Evolutionary conservation across 768 basidiomycete genomes (phyloP).

Genomic region (Mycena crocata): DNA sequence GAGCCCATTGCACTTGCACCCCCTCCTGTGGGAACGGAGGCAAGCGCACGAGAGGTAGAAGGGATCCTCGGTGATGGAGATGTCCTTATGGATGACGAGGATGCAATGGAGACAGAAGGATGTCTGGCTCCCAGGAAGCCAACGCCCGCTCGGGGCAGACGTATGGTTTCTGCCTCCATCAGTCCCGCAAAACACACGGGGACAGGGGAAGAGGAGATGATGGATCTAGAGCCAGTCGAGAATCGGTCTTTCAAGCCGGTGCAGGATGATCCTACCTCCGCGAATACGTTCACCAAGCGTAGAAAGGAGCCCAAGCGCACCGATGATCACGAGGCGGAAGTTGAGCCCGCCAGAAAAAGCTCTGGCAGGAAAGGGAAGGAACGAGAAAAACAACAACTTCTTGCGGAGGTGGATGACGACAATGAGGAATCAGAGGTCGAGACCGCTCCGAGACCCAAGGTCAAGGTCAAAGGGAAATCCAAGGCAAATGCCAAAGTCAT

Average conservation of each 20-base stretch:
- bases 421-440: not conserved
- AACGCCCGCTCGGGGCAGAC: not conserved
- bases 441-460: not conserved
- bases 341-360: not conserved
- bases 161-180: constrained; percentile 17
- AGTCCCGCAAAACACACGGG: constrained; percentile 16
- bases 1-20: constrained; percentile 13
- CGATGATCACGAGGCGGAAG: not conserved
- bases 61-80: constrained; percentile 28
- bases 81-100: constrained; percentile 22
- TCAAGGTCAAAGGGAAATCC: constrained; percentile 14
- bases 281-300: not conserved
- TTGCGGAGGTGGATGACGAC: no score
- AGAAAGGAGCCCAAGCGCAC: constrained; percentile 10
- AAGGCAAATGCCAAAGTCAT: constrained; percentile 14
- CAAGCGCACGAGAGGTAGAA: constrained; percentile 46
- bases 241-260: constrained; percentile 6
- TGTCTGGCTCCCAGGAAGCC: not conserved
- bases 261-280: not conserved
- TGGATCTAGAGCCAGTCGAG: constrained; percentile 2
- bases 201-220: constrained; percentile 12
- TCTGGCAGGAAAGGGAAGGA: constrained; percentile 10
- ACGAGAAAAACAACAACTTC: no score
- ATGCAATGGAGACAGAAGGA: constrained; percentile 8
- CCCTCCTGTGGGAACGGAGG: constrained; percentile 43